Base-by-base conservation (phyloP, 2,329 filamentous ascomycete genomes). In the Claviceps sp. region DNA sequence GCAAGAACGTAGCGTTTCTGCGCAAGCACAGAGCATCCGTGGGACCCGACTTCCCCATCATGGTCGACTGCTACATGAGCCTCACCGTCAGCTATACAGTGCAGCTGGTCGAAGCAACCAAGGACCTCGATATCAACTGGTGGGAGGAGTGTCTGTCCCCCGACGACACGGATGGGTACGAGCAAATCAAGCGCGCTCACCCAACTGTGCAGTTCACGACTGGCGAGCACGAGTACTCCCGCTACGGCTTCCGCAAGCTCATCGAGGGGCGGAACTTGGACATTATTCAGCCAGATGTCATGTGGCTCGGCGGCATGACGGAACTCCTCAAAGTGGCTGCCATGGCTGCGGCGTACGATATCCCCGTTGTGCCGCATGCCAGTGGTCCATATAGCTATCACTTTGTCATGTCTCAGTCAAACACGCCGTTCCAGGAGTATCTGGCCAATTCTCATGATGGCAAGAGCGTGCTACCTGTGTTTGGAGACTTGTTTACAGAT, bases 51-150 rank as follows among this genome's bases (percentile, higher is more conserved):
- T 96, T 93, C 66, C 90, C 90, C 46, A 77, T 96, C 58, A 90
- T 94, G 75, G 90, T 96, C 5, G 90, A 96, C 71, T 96, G 90
- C 75, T 96, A 95, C 71, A 96, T 96, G 90, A 90, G 86, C 59
- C 74, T 96, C 62, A 95, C 90, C 62, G 90, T 96, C 26, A 73
- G 87, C 1, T 96, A 96, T 71, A 95, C 88, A 4, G 95, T 96
- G 59, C 85, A 95, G 68, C 76, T 96, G 24, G 90, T 87, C 55
- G 87, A 90, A 70, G 85, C 84, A 50, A 89, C 85, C 64, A 80
- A 87, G 60, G 82, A 89, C 59, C 78, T 95, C 58, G 79, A 91
- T 68, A 90, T 96, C 66, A 89, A 95, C 73, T 96, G 90, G 90
- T 95, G 89, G 89, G 90, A 96, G 72, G 90, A 96, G 73, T 94